Evolutionary conservation across 2,329 filamentous ascomycete genomes (phyloP).

Genomic region (Cordyceps tenuipes): DNA sequence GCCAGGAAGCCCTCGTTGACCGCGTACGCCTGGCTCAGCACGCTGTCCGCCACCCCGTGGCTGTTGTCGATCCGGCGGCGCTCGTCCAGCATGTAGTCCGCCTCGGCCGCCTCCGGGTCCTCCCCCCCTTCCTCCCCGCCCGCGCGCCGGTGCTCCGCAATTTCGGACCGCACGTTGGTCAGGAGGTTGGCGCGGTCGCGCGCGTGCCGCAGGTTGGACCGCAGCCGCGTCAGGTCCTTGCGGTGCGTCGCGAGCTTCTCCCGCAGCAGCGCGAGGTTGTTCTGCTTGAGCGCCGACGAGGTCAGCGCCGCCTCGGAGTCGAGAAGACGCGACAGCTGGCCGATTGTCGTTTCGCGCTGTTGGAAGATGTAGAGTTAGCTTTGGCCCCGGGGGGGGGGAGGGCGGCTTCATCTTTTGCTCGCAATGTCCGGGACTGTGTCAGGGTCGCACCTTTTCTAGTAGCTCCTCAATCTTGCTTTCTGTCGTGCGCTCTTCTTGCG

Average conservation of each 20-base stretch:
- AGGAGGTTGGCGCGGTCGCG: constrained; percentile 86
- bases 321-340: constrained; percentile 77
- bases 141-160: constrained; percentile 76
- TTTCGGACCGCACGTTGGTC: constrained; percentile 83
- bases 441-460: constrained; percentile 58
- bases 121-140: too few species aligned
- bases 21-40: constrained; percentile 91
- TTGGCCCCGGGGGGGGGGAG: too few species aligned
- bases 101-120: constrained; percentile 77
- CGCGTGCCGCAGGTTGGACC: constrained; percentile 62
- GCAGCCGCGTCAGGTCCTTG: constrained; percentile 70
- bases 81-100: constrained; percentile 96
- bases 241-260: constrained; percentile 85
- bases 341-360: constrained; percentile 73
- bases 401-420: too few species aligned
- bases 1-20: constrained; percentile 85
- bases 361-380: background rate
- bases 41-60: constrained; percentile 79
- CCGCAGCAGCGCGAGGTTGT: constrained; percentile 84
- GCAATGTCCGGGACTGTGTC: background rate
- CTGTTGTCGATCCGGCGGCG: constrained; percentile 77
- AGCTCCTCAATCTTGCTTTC: constrained; percentile 79
- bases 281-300: constrained; percentile 91
- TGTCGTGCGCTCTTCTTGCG: constrained; percentile 72
- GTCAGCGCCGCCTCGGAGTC: constrained; percentile 85